Percentiles rank a stretch among this genome's conserved stretches.
Evolutionary conservation across 2,329 filamentous ascomycete genomes (phyloP).

Genomic region (Aotearoamyces nothofagi): DNA sequence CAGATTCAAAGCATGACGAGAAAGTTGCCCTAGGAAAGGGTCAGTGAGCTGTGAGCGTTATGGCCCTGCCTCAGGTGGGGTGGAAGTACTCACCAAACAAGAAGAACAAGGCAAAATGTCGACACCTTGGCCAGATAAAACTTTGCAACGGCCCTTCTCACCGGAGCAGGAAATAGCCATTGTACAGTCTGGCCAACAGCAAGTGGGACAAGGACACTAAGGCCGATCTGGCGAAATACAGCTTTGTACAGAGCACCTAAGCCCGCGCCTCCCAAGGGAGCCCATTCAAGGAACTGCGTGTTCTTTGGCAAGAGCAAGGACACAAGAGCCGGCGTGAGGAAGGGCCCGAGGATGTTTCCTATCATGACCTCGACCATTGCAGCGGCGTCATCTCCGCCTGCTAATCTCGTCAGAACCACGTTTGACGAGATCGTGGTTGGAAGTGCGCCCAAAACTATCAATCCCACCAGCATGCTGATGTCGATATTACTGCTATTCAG

Average conservation of each 20-base stretch:
- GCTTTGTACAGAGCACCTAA: conserved; percentile 46
- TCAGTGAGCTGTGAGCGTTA: conserved; percentile 19
- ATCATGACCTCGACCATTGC: conserved; percentile 54
- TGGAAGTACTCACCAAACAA: conserved; percentile 27
- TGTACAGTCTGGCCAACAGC: conserved; percentile 44
- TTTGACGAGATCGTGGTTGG: conserved; percentile 62
- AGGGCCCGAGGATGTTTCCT: conserved; percentile 54
- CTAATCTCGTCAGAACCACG: conserved; percentile 56
- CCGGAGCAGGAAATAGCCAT: conserved; percentile 21
- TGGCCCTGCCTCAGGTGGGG: conserved; percentile 15
- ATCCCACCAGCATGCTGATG: conserved; percentile 50
- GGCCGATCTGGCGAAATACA: conserved; percentile 52
- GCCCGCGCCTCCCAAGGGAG: conserved; percentile 33
- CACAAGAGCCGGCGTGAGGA: conserved; percentile 48
- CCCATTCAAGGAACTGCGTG: conserved; percentile 38
- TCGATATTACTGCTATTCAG: conserved; percentile 25
- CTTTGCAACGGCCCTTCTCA: background rate
- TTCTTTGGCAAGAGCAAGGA: conserved; percentile 40
- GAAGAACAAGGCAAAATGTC: conserved; percentile 28
- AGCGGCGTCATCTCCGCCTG: conserved; percentile 51
- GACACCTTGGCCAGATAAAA: conserved; percentile 35
- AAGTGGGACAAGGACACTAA: conserved; percentile 52
- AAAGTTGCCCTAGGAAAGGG: conserved; percentile 44
- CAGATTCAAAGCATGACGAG: conserved; percentile 48
- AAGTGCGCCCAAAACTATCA: conserved; percentile 28